These are phyloP conservation scores for Hortiboletus rubellus DNA, from an alignment of 1,284 basidiomycete genomes.

Conservation along the genomic window DNA sequence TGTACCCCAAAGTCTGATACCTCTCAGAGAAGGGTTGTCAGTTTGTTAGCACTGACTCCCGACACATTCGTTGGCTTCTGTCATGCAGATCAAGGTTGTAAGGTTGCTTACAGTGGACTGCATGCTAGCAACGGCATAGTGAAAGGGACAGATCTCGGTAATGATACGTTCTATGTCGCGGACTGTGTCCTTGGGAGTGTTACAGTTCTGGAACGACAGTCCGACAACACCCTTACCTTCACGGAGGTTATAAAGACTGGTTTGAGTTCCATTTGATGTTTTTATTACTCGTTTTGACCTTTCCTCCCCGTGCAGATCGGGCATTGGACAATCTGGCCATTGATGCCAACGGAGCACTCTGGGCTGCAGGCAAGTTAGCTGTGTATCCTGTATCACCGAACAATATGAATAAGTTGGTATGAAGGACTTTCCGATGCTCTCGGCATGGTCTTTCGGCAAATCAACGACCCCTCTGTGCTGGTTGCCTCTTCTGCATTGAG, in stretches of 20 bases:
- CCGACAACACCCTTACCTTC: slow-evolving; percentile 54
- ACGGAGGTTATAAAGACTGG: slow-evolving; percentile 48
- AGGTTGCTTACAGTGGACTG: slow-evolving; percentile 47
- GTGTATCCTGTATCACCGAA: not conserved
- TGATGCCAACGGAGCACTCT: slow-evolving; percentile 56
- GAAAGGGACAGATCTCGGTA: slow-evolving; percentile 36
- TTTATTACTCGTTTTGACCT: not conserved
- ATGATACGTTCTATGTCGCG: slow-evolving; percentile 60
- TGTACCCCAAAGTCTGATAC: slow-evolving; percentile 6
- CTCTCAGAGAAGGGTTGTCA: slow-evolving; percentile 34
- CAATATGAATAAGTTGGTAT: not conserved
- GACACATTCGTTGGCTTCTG: slow-evolving; percentile 59
- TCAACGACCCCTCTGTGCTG: slow-evolving; percentile 38
- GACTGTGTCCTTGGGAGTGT: slow-evolving; percentile 44
- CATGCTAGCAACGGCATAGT: slow-evolving; percentile 58
- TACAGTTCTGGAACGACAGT: slow-evolving; percentile 53
- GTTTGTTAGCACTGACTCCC: slow-evolving; percentile 35
- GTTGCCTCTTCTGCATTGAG: slow-evolving; percentile 51
- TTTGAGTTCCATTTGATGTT: slow-evolving; percentile 23
- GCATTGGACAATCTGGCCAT: slow-evolving; percentile 56
- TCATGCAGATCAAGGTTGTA: slow-evolving; percentile 57
- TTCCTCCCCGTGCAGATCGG: slow-evolving; percentile 39
- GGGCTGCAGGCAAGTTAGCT: slow-evolving; percentile 50
- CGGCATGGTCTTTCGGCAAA: slow-evolving; percentile 37
- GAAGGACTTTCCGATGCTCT: slow-evolving; percentile 34